Evolutionary conservation across 768 basidiomycete species (phyloP), one percentile per base, ranked within the genome.

Genomic region (Amanita rubescens): DNA sequence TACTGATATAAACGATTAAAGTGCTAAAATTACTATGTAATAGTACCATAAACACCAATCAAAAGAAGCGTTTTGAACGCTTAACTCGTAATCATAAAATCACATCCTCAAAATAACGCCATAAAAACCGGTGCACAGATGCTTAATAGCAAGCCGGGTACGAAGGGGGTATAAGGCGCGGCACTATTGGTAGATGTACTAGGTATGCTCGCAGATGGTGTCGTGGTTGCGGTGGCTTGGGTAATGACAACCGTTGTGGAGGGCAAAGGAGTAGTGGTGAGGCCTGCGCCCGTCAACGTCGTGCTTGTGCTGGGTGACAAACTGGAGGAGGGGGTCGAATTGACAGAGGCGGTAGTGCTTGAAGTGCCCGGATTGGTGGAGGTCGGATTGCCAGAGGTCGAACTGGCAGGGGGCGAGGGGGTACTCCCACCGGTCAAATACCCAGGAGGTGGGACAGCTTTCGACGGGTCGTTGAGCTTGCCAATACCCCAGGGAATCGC

Each of bases 401-500:
- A 43, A n/a, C 56, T 45, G 1, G 61, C 32, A 22, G 53, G 47
- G 3, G 27, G 14, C 1, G 44, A 45, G 15, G 44, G n/a, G 9
- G 59, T 37, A 38, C 38, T 59, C 33, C 59, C 59, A 25, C 46
- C 30, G 41, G 58, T 60, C 44, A 57, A 51, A 55, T 61, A 66
- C 15, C 45, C 27, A 1, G 77, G 75, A n/a, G 75, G 63, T 15
- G 74, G 61, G 2, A 65, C 62, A 34, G 74, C 74, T 12, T 55
- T 67, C 10, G 69, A 65, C 10, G 78, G 64, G 44, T 81, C 71
- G 37, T 67, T 69, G 50, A 92, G 78, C 6, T 68, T 60, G 38
- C 88, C 90, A 8, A 57, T 69, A 35, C 90, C 90, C 84, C 84
- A 91, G 1, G 81, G 74, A 41, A 90, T 82, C 12, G 66, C 57